Evolutionary conservation across 169 alveolate genomes (phyloP).

Genomic region (Babesia bovis): DNA sequence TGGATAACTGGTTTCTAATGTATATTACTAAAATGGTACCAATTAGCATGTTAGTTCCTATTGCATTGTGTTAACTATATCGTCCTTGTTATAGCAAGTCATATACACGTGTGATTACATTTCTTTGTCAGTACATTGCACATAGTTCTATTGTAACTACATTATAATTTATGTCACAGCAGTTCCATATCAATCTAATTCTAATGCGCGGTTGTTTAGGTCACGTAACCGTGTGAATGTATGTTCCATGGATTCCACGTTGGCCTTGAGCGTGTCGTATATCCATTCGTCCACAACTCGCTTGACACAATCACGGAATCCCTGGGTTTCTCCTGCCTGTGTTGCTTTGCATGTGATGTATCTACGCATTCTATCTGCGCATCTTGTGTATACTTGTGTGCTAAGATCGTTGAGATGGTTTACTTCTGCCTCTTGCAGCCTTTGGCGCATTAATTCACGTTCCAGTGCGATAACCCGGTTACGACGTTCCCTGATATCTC

Average conservation of each 20-base stretch:
- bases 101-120: no score
- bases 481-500: constrained; percentile 8
- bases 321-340: not conserved
- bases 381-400: constrained; percentile 26
- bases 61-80: no score
- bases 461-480: not conserved
- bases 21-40: not conserved
- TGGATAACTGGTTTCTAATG: no score
- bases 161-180: no score
- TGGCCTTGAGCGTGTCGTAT: constrained; percentile 25
- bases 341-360: constrained; percentile 3
- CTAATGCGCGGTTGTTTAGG: constrained; percentile 20
- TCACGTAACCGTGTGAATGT: constrained; percentile 31
- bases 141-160: no score
- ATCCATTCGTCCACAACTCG: constrained; percentile 51
- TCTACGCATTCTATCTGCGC: constrained; percentile 11
- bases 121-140: no score
- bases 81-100: no score
- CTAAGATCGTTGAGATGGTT: constrained; percentile 26
- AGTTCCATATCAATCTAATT: not conserved
- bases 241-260: constrained; percentile 42
- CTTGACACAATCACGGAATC: constrained; percentile 39
- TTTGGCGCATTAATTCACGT: not conserved
- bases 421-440: constrained; percentile 4
- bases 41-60: no score